These are phyloP conservation scores for Lepidium campestre DNA, from an alignment of 441 rosid species.

Conservation along the genomic window DNA sequence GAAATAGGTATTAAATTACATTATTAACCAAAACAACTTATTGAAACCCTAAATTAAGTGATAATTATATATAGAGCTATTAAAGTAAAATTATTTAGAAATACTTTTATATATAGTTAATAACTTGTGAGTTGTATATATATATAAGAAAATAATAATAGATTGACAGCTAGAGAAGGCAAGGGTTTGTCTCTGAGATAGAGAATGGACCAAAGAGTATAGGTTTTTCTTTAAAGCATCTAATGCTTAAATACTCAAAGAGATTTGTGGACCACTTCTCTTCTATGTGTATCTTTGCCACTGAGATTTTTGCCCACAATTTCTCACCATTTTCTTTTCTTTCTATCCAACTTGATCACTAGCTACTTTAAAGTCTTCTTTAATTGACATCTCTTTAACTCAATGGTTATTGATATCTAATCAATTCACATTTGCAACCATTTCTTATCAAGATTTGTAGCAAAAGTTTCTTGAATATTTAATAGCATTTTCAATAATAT, in stretches of 20 bases:
- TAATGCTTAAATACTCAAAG: constrained; percentile 36
- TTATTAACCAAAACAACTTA: background rate
- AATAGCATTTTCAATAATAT: background rate
- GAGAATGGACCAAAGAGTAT: constrained; percentile 76
- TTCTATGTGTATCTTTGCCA: constrained; percentile 36
- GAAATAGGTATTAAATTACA: background rate
- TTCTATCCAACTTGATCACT: constrained; percentile 22
- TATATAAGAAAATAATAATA: constrained; percentile 7
- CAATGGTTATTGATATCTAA: background rate
- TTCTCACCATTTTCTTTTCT: constrained; percentile 14
- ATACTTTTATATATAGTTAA: background rate
- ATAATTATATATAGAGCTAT: constrained; percentile 8
- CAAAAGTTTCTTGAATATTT: background rate
- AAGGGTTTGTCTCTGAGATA: constrained; percentile 27
- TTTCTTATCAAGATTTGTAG: no score
- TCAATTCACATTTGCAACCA: no score
- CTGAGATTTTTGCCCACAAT: constrained; percentile 41
- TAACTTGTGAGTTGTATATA: background rate
- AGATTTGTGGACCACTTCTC: constrained; percentile 50
- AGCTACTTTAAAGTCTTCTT: constrained; percentile 21
- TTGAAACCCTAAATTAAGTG: constrained; percentile 14
- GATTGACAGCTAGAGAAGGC: constrained; percentile 35
- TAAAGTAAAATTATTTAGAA: background rate
- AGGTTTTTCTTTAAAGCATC: constrained; percentile 69
- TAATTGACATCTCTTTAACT: constrained; percentile 11